phyloP scores from a whole-genome alignment of 176 grass and related monocot genomes.

The Aegilops speltoides region DNA sequence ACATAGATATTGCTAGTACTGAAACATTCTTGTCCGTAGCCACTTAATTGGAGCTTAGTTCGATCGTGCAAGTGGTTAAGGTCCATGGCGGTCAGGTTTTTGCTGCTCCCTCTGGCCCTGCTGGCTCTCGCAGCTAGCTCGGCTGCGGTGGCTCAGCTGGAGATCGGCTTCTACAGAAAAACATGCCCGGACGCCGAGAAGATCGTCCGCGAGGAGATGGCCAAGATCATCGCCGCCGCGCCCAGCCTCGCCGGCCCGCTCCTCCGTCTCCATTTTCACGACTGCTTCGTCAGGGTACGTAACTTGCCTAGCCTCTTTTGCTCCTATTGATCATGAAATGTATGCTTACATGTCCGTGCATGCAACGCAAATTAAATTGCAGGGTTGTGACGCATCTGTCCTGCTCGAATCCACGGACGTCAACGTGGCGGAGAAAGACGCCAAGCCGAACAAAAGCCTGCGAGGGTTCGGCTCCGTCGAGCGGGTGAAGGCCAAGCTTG shows the following conservation, averaged over 20 bases:
- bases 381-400: not conserved
- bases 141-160: conserved; percentile 28
- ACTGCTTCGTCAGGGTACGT: conserved; percentile 68
- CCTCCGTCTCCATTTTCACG: conserved; percentile 70
- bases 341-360: not conserved
- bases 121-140: not conserved
- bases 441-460: conserved; percentile 8
- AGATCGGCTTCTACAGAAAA: conserved; percentile 54
- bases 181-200: conserved; percentile 60
- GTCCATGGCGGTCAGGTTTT: not conserved
- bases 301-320: not conserved
- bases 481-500: not conserved
- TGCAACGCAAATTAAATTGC: not conserved
- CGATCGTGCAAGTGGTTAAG: not conserved
- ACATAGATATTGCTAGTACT: not conserved
- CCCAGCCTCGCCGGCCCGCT: conserved; percentile 59
- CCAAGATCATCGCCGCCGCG: conserved; percentile 23
- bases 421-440: not conserved
- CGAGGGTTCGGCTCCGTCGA: conserved; percentile 6
- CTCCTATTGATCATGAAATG: not conserved
- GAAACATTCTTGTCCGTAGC: not conserved
- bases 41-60: not conserved
- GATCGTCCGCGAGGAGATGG: conserved; percentile 61
- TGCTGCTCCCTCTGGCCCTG: not conserved
- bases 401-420: not conserved